These are phyloP conservation scores for Geotrichum klebahnii DNA, from an alignment of 1,139 yeast species.

Conservation along the genomic window DNA sequence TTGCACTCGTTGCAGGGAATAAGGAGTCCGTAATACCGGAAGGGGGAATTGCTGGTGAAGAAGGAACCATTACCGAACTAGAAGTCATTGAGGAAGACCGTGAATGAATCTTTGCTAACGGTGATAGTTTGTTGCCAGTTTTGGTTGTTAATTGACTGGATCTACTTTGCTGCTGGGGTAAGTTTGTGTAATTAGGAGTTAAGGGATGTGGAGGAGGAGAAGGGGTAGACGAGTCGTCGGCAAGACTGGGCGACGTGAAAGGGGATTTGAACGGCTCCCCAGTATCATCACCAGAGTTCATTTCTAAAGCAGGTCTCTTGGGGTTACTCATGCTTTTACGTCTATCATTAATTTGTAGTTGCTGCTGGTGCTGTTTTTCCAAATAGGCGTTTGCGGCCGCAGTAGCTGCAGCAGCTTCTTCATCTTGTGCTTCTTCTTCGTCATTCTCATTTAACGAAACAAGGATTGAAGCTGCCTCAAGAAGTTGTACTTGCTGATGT, in stretches of 20 bases:
- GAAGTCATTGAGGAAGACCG: conserved; percentile 14
- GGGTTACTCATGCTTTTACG: conserved; percentile 6
- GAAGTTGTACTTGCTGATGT: conserved; percentile 83
- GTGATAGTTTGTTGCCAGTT: neutral
- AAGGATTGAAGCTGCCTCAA: conserved; percentile 82
- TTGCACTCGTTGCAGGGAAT: conserved; percentile 10
- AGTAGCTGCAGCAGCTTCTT: conserved; percentile 2
- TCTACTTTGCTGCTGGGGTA: conserved; percentile 1
- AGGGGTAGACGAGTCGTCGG: conserved; percentile 20
- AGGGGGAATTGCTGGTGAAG: conserved; percentile 8
- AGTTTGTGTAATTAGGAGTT: conserved; percentile 13
- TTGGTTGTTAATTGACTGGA: neutral
- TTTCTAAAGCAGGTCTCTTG: neutral
- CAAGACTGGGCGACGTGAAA: conserved; percentile 18
- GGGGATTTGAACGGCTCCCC: conserved; percentile 9
- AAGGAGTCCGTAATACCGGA: conserved; percentile 19
- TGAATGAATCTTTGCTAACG: neutral
- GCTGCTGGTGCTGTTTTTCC: conserved; percentile 13
- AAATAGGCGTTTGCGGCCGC: conserved; percentile 4
- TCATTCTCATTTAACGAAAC: conserved; percentile 71
- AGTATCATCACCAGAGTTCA: neutral
- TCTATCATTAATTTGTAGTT: conserved; percentile 5
- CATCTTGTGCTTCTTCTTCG: conserved; percentile 26
- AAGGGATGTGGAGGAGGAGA: conserved; percentile 21
- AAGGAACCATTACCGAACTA: neutral